phyloP scores from a whole-genome alignment of 208 protist species.

The Trypanosomatidae sp. region DNA sequence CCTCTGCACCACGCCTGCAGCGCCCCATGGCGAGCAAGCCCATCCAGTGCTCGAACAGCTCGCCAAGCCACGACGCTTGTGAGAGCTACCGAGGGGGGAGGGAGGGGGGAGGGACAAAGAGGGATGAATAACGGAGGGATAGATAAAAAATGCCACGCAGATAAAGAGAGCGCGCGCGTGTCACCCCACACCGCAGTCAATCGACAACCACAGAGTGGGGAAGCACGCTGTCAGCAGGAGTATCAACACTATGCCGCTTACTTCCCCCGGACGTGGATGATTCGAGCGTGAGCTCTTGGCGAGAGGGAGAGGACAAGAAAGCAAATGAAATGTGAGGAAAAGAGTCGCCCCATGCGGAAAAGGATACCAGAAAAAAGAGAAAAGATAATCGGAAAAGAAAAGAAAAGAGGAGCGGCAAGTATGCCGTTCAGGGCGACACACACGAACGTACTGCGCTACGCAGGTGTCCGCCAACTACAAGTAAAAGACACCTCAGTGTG shows the following conservation, averaged over 20 bases:
- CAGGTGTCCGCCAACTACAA: not conserved
- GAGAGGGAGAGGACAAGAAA: not conserved
- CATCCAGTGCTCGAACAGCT: constrained; percentile 21
- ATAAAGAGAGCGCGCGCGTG: not conserved
- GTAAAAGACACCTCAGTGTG: not conserved
- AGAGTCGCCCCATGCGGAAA: not conserved
- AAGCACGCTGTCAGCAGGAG: not conserved
- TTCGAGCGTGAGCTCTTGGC: not conserved
- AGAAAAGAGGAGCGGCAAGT: constrained; percentile 5
- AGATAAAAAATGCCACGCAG: not conserved
- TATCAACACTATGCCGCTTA: not conserved
- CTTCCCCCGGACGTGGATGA: not conserved
- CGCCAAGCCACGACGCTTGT: constrained; percentile 25
- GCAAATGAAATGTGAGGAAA: not conserved
- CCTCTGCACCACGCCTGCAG: constrained; percentile 22
- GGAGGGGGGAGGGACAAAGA: not conserved
- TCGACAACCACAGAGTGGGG: not conserved
- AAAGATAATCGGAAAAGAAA: not conserved
- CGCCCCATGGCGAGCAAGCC: constrained; percentile 27
- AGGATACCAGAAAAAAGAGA: not conserved
- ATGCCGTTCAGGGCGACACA: not conserved
- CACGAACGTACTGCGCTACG: not conserved
- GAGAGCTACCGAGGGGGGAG: not conserved
- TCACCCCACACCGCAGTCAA: not conserved
- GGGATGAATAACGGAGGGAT: not conserved